phyloP scores from a whole-genome alignment of 176 grass and related monocot species.

The Musa schizocarpa region DNA sequence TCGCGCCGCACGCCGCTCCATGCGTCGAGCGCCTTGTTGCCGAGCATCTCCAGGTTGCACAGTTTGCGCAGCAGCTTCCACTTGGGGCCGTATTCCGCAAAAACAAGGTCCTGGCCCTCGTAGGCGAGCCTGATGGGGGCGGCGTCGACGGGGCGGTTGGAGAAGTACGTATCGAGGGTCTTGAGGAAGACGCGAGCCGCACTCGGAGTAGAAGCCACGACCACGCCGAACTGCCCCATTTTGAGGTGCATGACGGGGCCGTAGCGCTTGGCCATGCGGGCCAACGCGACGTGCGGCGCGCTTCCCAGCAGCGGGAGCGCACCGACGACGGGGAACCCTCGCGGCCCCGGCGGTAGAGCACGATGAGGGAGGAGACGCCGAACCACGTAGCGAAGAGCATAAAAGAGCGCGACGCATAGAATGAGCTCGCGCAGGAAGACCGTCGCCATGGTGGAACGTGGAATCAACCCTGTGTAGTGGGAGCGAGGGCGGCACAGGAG shows the following conservation, averaged over 20 bases:
- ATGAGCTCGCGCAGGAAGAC: not conserved
- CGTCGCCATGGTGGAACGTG: not conserved
- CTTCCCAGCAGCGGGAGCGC: conserved; percentile 9
- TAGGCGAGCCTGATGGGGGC: conserved; percentile 2
- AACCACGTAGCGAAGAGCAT: not conserved
- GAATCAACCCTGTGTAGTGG: not conserved
- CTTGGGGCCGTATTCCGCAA: not conserved
- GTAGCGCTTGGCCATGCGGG: conserved; percentile 3
- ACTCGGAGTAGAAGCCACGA: conserved; percentile 5
- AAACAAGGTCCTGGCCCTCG: not conserved
- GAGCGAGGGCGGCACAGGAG: too few relatives aligned
- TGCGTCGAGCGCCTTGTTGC: not conserved
- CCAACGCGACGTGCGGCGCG: conserved; percentile 3
- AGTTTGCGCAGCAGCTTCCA: conserved; percentile 13
- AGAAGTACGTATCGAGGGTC: conserved; percentile 8
- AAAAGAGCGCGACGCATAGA: not conserved
- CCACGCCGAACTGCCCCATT: not conserved
- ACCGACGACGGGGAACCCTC: conserved; percentile 7
- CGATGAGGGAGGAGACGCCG: not conserved
- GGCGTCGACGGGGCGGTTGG: conserved; percentile 4
- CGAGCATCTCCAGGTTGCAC: conserved; percentile 18
- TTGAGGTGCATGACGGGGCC: conserved; percentile 12
- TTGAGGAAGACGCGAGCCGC: conserved; percentile 16
- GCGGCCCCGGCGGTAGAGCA: not conserved
- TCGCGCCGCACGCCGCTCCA: not conserved